Evolutionary conservation across 768 basidiomycete genomes (phyloP), one percentile per base, ranked within the genome.

Genomic region (Kwoniella sp.): DNA sequence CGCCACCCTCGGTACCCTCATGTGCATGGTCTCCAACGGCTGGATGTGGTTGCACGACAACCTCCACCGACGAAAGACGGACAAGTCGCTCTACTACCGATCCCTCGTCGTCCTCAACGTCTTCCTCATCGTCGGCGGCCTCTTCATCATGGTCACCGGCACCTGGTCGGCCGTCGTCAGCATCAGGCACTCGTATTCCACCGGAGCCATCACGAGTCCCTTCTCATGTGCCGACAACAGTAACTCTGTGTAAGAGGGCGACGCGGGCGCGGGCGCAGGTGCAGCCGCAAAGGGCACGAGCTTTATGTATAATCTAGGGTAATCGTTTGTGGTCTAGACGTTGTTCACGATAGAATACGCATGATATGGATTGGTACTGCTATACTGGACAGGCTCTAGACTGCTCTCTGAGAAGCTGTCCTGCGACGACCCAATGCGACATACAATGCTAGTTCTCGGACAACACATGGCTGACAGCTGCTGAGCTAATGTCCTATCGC

Each of bases 11-110:
- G 63, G 63, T 45, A 52, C 59, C 5, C 45, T 63, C 45, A 57
- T 67, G 34, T 61, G 56, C 28, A 56, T 63, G 59, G 32, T 31
- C 12, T 23, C 52, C 7, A 43, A 47, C n/a, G 60, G 59, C 5
- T 62, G 60, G 55, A 68, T 68, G 66, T 68, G 66, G 62, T 50
- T 68, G 2, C 55, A 64, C 46, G 60, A 64, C 53, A 64, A 68
- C 51, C 36, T 34, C 32, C 20, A 39, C 19, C 26, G 46, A 25
- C 53, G 60, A 38, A 49, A 56, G 19, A 39, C 46, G 23, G 47
- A 62, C 50, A 60, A 62, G 28, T 57, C 57, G 1, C 53, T 64
- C 5, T 53, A 55, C 29, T 65, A 58, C 58, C 46, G 41, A 25
- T 23, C 51, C 2, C 45, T 62, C 22, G 38, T 68, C 9, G 42